A percentile compares a stretch with the other conserved stretches of the same genome.
Evolutionary conservation across 345 rosid genomes (phyloP).

Genomic region (Cardamine occulta): DNA sequence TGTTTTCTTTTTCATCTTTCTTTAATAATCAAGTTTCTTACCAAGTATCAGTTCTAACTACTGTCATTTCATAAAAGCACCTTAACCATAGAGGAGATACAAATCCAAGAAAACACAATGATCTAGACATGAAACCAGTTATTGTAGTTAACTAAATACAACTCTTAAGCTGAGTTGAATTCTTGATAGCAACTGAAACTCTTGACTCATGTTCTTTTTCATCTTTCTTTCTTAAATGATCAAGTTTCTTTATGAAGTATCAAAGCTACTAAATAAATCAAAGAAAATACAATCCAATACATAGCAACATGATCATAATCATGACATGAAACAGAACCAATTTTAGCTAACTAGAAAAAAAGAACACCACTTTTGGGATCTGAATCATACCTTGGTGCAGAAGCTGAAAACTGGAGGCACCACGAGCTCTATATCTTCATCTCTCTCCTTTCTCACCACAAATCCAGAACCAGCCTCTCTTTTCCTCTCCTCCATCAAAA

Average conservation of each 20-base stretch:
- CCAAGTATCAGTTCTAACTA: not conserved
- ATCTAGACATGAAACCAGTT: slow-evolving; percentile 7
- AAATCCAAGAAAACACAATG: not conserved
- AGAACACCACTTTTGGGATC: not conserved
- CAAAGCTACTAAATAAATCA: not conserved
- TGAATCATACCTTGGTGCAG: slow-evolving; percentile 51
- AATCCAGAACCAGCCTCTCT: slow-evolving; percentile 48
- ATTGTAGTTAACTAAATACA: not conserved
- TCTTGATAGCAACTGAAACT: not conserved
- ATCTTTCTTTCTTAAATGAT: not conserved
- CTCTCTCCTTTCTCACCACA: slow-evolving; percentile 50
- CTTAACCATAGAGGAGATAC: slow-evolving; percentile 7
- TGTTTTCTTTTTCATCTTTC: not conserved
- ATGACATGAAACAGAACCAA: slow-evolving; percentile 7
- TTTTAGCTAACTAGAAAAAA: not conserved
- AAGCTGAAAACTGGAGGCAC: slow-evolving; percentile 71
- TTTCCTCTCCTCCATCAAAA: slow-evolving; percentile 58
- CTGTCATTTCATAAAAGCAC: not conserved
- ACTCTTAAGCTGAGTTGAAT: not conserved
- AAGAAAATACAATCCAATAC: not conserved
- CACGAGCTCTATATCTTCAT: slow-evolving; percentile 77
- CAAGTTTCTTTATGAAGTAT: not conserved
- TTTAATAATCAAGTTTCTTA: not conserved
- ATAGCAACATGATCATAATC: not conserved
- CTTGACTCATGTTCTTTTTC: not conserved